Evolutionary conservation across 2,329 filamentous ascomycete species (phyloP), one percentile per base, ranked within the genome.

Genomic region (Colletotrichum eremochloae): DNA sequence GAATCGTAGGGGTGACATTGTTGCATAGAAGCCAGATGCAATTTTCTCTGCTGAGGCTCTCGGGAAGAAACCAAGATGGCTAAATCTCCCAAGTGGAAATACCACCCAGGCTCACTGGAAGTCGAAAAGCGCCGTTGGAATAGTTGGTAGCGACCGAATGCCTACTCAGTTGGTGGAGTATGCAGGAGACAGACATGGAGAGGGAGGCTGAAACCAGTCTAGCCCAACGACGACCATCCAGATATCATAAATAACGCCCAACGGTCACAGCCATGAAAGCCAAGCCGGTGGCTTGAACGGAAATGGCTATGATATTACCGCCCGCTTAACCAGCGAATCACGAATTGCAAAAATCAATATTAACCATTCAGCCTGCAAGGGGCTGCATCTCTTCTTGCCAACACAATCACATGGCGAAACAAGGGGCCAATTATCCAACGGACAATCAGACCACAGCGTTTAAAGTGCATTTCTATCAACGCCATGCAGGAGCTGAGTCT

Each of bases 401-500:
- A 8, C 6, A n/a, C 6, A 33, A 20, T n/a, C 52, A 55, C 52
- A 55, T 12, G 52, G 52, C 18, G 14, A 55, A 55, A 8, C 52
- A 31, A 14, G 20, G 31, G 31, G 15, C 52, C 52, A 55, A 55
- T 55, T 36, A 20, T 33, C 15, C 2, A 5, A 33, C 1, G 12
- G 31, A 40, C 14, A 9, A 1, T 33, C 20, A 29, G 36, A 15
- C 55, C 33, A 57, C 55, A 24, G 4, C 20, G n/a, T 14, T 14
- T 9, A 2, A 1, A 15, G 36, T n/a, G 18, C 36, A 24, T 24
- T 40, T 12, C 36, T 8, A n/a, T 12, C 11, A 57, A 33, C 55
- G 36, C 20, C 20, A 4, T 57, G 55, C 36, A 57, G 55, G 33
- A 57, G 36, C 55, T 57, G 55, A 29, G n/a, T 40, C 36, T 57